Evolutionary conservation across 2,329 filamentous ascomycete genomes (phyloP), one percentile per base, ranked within the genome.

Genomic region (Ophiognomonia clavigignenti-juglandacearum): DNA sequence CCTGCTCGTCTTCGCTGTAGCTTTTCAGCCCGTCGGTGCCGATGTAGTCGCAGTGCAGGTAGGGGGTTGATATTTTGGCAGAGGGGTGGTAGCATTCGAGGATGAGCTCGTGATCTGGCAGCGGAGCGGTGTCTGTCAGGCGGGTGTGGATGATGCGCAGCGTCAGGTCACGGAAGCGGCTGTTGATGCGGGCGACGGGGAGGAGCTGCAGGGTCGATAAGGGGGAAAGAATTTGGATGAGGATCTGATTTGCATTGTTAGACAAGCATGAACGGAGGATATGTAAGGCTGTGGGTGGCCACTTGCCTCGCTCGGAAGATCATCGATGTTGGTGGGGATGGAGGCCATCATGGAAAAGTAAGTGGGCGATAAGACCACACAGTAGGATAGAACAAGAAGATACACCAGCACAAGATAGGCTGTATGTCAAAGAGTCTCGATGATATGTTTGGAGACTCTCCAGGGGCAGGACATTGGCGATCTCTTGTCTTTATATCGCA

Each of bases 51-150:
- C 87, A 91, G 59, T 64, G 63, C 11, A 89, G 73, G 45, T 82
- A 82, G 0, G 86, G 84, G 18, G 85, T 83, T 5, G 77, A 82
- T 41, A 85, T 71, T 62, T 83, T 84, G 20, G 77, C 81, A 53
- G 74, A 80, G 0, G 87, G 88, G 53, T 86, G 86, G 59, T 86
- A 91, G 62, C 85, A 88, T 67, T 92, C 86, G 35, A 95, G 77
- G 31, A 91, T 79, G 32, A 93, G 66, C 45, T 82, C 78, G 58
- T 88, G 79, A 31, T 80, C 75, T 31, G 75, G 66, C 7, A 85
- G 65, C 3, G 75, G 67, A 4, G 80, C 74, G 18, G 80, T 78
- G 18, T 74, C 53, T 23, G 50, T 49, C 46, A 66, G 55, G 35
- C 64, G 64, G 44, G 56, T 54, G 49, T 61, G 55, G 39, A 65